A percentile compares a stretch with the other conserved stretches of the same genome.
phyloP scores from a whole-genome alignment of 2,329 filamentous ascomycete species.

The Immersiporthe knoxdaviesiana region DNA sequence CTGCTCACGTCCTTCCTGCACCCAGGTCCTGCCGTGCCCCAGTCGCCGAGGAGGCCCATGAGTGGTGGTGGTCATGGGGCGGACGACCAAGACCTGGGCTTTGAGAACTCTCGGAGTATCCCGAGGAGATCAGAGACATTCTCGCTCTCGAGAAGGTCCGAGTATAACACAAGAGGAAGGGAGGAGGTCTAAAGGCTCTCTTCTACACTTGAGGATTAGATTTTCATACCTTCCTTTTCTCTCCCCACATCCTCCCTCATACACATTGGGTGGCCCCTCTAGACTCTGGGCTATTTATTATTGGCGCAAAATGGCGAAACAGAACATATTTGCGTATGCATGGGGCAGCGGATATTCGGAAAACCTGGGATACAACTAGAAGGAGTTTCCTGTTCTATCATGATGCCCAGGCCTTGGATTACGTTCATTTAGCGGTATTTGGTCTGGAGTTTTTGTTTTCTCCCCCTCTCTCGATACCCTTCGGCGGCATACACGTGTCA shows the following conservation, averaged over 20 bases:
- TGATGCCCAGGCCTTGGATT: not conserved
- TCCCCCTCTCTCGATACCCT: not conserved
- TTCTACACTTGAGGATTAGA: not conserved
- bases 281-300: not conserved
- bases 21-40: constrained; percentile 49
- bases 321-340: constrained; percentile 16
- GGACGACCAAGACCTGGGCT: constrained; percentile 13
- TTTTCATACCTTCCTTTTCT: not conserved
- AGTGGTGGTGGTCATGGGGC: constrained; percentile 15
- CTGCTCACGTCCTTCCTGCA: constrained; percentile 52
- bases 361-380: not conserved
- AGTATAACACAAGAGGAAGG: constrained; percentile 22
- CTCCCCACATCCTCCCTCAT: not conserved
- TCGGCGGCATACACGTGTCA: constrained; percentile 3
- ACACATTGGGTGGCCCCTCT: not conserved
- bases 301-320: not conserved
- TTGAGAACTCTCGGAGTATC: constrained; percentile 21
- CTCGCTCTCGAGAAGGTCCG: constrained; percentile 24
- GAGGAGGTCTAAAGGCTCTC: constrained; percentile 21
- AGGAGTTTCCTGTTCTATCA: not conserved
- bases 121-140: constrained; percentile 26
- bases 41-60: constrained; percentile 22
- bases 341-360: constrained; percentile 23
- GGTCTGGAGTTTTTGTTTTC: constrained; percentile 7
- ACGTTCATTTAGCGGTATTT: constrained; percentile 7